Evolutionary conservation across 2,329 filamentous ascomycete genomes (phyloP).

Genomic region (Calycina herbarum): DNA sequence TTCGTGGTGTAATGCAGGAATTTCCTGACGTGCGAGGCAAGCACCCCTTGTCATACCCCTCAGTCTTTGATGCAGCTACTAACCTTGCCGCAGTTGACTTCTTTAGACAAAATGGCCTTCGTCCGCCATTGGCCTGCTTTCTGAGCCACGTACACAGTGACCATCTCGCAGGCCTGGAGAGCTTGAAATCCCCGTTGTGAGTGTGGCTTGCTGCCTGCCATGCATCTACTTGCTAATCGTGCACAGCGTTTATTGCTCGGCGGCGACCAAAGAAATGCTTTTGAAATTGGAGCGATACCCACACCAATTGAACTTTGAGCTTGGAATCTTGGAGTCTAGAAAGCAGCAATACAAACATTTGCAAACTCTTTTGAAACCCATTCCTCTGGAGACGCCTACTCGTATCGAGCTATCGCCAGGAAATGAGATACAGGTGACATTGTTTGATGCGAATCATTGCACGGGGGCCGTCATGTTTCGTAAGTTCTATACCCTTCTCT

Average conservation of each 20-base stretch:
- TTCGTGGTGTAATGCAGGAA: slow-evolving; percentile 70
- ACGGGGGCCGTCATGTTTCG: slow-evolving; percentile 87
- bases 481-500: slow-evolving; percentile 37
- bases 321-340: slow-evolving; percentile 73
- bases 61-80: background rate
- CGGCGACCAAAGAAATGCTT: slow-evolving; percentile 78
- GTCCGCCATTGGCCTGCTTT: slow-evolving; percentile 77
- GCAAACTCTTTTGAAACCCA: slow-evolving; percentile 69
- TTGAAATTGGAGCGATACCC: slow-evolving; percentile 76
- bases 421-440: slow-evolving; percentile 72
- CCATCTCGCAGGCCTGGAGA: slow-evolving; percentile 79
- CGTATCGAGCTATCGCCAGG: slow-evolving; percentile 71
- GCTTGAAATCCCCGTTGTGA: slow-evolving; percentile 72
- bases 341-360: slow-evolving; percentile 77
- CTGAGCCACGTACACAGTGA: slow-evolving; percentile 92
- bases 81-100: slow-evolving; percentile 64
- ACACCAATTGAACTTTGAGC: slow-evolving; percentile 78
- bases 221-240: slow-evolving; percentile 13
- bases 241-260: slow-evolving; percentile 77
- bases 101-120: slow-evolving; percentile 62
- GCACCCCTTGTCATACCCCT: slow-evolving; percentile 19
- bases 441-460: slow-evolving; percentile 92
- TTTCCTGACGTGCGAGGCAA: slow-evolving; percentile 75
- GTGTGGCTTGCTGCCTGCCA: slow-evolving; percentile 18
- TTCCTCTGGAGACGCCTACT: slow-evolving; percentile 80